Base-by-base conservation (phyloP, 768 basidiomycete genomes). In the Chiua virens region DNA sequence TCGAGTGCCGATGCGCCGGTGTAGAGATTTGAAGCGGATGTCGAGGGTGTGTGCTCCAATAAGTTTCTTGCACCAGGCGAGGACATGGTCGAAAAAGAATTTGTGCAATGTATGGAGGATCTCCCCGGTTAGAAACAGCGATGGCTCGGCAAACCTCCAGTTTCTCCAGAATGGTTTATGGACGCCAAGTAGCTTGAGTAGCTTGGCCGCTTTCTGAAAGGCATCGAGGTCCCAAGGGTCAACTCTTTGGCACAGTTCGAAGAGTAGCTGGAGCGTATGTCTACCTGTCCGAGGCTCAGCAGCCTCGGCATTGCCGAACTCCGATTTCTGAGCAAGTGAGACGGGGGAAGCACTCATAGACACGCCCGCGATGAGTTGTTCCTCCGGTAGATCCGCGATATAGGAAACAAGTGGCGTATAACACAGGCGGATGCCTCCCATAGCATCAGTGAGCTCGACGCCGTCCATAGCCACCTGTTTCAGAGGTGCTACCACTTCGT, bases 391-490 rank as follows among this genome's bases (percentile, higher is more conserved):
- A 25, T 64, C 63, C 0, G 47, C 52, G 20, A 60, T 57, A 9
- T 52, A 55, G 8, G 53, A 37, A 2, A 42, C 53, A 2, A 62
- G 51, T 6, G 57, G 57, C 0, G 57, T 60, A 34, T 39, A 53
- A 18, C 45, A 44, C 9, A 47, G 1, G 5, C 42, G 32, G 1
- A 56, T 37, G 9, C 41, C 4, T 17, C 63, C 54, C 5, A 30
- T 8, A 4, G 63, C 61, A 47, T 71, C 68, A 5, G 61, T 50
- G 58, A 71, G 60, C 27, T 57, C 49, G 8, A 53, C 43, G 3
- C 71, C 68, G 17, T 59, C 38, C 37, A 41, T 10, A 6, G 65
- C 67, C 10, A 65, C 60, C 9, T 45, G 51, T 39, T 72, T 73
- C 25, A 71, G 50, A 1, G 60, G 61, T 3, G 32, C 34, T 5